Evolutionary conservation across 148 eudicot species (phyloP).

Genomic region (Dianthus caryophyllus): DNA sequence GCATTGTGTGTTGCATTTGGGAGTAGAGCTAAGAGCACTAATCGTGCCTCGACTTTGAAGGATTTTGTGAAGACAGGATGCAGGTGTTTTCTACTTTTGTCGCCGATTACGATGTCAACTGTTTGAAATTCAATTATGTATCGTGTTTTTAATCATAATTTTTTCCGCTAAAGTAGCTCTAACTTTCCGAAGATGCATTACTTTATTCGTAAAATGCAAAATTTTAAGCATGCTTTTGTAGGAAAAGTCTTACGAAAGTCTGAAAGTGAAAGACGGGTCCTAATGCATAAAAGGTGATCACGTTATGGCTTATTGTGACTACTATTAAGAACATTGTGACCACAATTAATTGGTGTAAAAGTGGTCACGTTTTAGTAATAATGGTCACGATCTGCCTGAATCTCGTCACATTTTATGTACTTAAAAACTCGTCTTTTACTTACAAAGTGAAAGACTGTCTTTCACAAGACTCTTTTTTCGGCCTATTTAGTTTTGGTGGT

Average conservation of each 20-base stretch:
- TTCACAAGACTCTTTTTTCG: not conserved
- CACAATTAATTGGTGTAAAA: too few relatives aligned
- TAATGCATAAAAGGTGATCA: too few relatives aligned
- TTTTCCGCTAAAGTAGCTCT: not conserved
- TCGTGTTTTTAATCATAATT: not conserved
- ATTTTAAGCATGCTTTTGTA: too few relatives aligned
- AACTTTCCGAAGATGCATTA: not conserved
- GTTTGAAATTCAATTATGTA: not conserved
- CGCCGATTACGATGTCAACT: not conserved
- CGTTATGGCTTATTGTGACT: too few relatives aligned
- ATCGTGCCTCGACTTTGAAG: constrained; percentile 74
- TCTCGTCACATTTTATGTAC: too few relatives aligned
- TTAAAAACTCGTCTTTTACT: too few relatives aligned
- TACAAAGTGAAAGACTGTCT: too few relatives aligned
- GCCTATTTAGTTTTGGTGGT: not conserved
- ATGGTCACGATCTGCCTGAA: too few relatives aligned
- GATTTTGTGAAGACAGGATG: constrained; percentile 94
- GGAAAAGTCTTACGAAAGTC: too few relatives aligned
- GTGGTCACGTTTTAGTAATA: too few relatives aligned
- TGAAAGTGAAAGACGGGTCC: too few relatives aligned
- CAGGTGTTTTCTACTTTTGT: constrained; percentile 40
- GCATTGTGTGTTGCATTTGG: constrained; percentile 96
- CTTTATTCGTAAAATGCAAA: not conserved
- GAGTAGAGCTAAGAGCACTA: constrained; percentile 84
- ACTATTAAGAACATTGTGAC: too few relatives aligned